phyloP scores from a whole-genome alignment of 768 basidiomycete genomes.

The Leucosporidium scottii region DNA sequence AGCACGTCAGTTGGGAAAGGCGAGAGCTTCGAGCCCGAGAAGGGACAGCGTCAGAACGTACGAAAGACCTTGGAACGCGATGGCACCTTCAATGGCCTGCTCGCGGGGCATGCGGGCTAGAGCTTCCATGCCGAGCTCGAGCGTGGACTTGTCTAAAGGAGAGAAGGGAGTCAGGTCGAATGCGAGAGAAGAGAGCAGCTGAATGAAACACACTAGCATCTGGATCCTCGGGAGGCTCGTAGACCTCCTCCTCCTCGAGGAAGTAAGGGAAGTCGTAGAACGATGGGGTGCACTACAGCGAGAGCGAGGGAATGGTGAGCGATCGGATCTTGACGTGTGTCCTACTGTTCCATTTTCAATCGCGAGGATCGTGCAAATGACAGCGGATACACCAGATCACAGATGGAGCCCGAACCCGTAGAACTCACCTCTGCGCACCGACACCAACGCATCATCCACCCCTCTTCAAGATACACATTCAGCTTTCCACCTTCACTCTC shows the following conservation, averaged over 20 bases:
- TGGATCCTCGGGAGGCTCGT: slow-evolving; percentile 33
- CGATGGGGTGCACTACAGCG: slow-evolving; percentile 22
- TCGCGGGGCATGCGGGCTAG: slow-evolving; percentile 30
- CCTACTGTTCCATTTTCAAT: too few relatives aligned
- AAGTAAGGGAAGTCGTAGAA: slow-evolving; percentile 29
- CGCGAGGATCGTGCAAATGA: too few relatives aligned
- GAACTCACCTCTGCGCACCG: slow-evolving; percentile 30
- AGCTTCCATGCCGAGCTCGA: slow-evolving; percentile 35
- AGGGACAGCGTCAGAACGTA: neutral
- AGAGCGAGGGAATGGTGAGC: neutral
- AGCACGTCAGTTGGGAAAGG: neutral
- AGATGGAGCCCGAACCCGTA: too few relatives aligned
- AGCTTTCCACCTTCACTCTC: neutral
- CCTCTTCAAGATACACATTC: slow-evolving; percentile 34
- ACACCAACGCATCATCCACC: slow-evolving; percentile 31
- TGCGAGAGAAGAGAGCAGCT: neutral
- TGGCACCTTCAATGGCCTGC: slow-evolving; percentile 32
- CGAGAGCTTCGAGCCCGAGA: too few relatives aligned
- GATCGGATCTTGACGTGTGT: too few relatives aligned
- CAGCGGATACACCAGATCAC: too few relatives aligned
- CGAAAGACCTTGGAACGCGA: slow-evolving; percentile 27
- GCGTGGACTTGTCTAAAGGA: slow-evolving; percentile 25
- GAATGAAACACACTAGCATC: slow-evolving; percentile 30
- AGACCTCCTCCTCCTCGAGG: slow-evolving; percentile 35
- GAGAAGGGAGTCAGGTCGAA: too few relatives aligned